Conservation (phyloP, 2,329 filamentous ascomycete genomes). For the Neopestalotiopsis sp. region DNA sequence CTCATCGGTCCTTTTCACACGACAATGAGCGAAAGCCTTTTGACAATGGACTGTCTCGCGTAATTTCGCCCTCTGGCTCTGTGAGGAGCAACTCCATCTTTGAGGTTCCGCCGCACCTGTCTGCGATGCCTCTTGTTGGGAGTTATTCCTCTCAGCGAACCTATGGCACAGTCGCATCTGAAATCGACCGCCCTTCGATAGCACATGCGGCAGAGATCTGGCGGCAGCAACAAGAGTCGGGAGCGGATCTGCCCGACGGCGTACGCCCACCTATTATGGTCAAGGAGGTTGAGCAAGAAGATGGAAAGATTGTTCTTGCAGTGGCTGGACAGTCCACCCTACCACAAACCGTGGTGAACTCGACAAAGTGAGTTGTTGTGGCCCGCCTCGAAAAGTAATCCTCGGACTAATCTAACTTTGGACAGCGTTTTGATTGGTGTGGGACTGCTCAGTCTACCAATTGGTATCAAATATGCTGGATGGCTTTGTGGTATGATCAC, state of each 20-base stretch:
- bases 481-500: slow-evolving; percentile 84
- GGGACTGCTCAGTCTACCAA: slow-evolving; percentile 84
- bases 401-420: slow-evolving; percentile 16
- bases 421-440: slow-evolving; percentile 80
- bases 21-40: slow-evolving; percentile 51
- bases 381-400: too few species aligned
- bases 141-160: slow-evolving; percentile 67
- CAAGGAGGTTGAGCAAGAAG: slow-evolving; percentile 87
- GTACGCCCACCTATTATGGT: slow-evolving; percentile 80
- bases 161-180: slow-evolving; percentile 59
- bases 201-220: slow-evolving; percentile 55
- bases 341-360: slow-evolving; percentile 95
- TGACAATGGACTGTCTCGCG: slow-evolving; percentile 45
- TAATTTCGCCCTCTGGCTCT: slow-evolving; percentile 34
- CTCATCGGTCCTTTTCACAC: slow-evolving; percentile 20
- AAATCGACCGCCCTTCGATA: slow-evolving; percentile 51
- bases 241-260: slow-evolving; percentile 53
- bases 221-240: slow-evolving; percentile 57
- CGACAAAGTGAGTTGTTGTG: slow-evolving; percentile 67
- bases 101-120: slow-evolving; percentile 63
- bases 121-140: slow-evolving; percentile 71
- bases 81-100: slow-evolving; percentile 56
- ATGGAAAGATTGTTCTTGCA: slow-evolving; percentile 75
- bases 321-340: slow-evolving; percentile 94
- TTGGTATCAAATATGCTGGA: slow-evolving; percentile 85